Conservation (phyloP, 768 basidiomycete genomes). For the Panellus pusillus region DNA sequence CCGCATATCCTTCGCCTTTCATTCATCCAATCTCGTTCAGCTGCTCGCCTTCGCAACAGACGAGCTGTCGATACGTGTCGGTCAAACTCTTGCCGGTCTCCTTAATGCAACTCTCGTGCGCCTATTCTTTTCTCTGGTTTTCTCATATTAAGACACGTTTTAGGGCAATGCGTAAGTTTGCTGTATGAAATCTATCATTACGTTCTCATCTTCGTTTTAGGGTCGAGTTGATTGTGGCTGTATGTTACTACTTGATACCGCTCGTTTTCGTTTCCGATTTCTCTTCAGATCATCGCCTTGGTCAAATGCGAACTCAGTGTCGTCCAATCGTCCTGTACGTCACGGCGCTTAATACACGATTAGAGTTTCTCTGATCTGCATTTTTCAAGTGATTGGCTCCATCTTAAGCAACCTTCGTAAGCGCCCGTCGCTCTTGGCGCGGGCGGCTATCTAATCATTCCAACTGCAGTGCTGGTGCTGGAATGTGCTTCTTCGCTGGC, state of each 20-base stretch:
- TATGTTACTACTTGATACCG: conserved; percentile 37
- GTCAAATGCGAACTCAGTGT: conserved; percentile 60
- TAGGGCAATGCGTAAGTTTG: conserved; percentile 52
- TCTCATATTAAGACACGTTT: background rate
- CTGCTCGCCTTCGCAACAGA: conserved; percentile 85
- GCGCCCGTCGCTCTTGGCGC: conserved; percentile 25
- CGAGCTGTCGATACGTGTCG: conserved; percentile 78
- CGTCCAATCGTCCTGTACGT: conserved; percentile 80
- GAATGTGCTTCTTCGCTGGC: conserved; percentile 91
- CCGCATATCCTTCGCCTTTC: background rate
- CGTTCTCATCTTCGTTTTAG: conserved; percentile 41
- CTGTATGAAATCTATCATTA: conserved; percentile 25
- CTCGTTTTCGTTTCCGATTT: background rate
- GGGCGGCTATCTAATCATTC: conserved; percentile 7
- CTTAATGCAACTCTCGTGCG: conserved; percentile 81
- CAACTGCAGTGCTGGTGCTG: conserved; percentile 63
- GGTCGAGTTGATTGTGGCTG: conserved; percentile 76
- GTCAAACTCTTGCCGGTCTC: conserved; percentile 80
- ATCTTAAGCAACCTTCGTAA: conserved; percentile 82
- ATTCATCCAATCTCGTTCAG: conserved; percentile 32
- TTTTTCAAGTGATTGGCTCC: conserved; percentile 70
- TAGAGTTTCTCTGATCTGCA: conserved; percentile 17
- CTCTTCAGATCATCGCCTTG: conserved; percentile 47
- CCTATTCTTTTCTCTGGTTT: conserved; percentile 4
- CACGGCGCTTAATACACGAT: conserved; percentile 16